Conservation (phyloP, 208 protist genomes). For the Tritrichomonas musculus region DNA sequence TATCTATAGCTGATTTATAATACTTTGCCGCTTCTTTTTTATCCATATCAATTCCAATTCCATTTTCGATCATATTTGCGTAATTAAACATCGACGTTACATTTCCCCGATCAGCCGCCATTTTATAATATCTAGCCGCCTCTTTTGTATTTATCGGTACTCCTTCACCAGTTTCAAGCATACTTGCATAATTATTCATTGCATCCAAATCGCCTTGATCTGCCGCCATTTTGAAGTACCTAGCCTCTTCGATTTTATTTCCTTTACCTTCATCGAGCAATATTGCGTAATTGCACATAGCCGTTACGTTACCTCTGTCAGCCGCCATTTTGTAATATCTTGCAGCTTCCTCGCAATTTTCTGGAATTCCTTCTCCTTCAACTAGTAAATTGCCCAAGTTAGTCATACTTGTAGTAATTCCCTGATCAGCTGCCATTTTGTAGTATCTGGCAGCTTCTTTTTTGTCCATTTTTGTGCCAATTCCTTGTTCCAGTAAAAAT, state of each 20-base stretch:
- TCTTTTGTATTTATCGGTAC: not conserved
- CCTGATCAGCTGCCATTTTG: too few species aligned
- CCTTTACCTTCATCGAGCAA: not conserved
- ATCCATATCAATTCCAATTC: not conserved
- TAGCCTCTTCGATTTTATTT: not conserved
- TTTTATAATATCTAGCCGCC: not conserved
- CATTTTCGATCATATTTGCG: not conserved
- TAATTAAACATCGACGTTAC: not conserved
- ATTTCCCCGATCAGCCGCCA: not conserved
- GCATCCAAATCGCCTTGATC: not conserved
- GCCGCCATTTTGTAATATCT: too few species aligned
- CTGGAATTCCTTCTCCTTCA: too few species aligned
- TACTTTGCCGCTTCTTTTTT: not conserved
- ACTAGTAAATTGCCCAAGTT: too few species aligned
- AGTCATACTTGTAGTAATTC: too few species aligned
- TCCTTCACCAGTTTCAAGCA: not conserved
- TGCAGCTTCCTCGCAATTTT: too few species aligned
- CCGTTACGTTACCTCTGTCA: too few species aligned
- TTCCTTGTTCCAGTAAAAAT: not conserved
- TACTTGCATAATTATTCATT: not conserved
- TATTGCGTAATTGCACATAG: too few species aligned
- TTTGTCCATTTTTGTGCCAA: not conserved
- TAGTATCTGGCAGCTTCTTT: too few species aligned
- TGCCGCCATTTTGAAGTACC: not conserved
- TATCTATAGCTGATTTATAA: not conserved